Conservation (phyloP, 768 basidiomycete genomes). For the Collybiopsis luxurians region DNA sequence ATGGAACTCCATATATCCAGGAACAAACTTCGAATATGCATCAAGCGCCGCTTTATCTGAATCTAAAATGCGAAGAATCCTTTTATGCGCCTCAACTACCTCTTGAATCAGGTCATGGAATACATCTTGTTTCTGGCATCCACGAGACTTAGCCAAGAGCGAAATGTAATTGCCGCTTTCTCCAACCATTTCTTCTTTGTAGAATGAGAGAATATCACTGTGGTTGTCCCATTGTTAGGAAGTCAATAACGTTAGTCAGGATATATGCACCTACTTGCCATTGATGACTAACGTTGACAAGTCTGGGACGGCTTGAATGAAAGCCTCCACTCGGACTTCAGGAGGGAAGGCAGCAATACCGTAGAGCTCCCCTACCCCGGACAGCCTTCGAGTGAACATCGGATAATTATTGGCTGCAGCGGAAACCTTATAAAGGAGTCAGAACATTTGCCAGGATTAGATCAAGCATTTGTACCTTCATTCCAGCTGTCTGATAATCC, state of each 20-base stretch:
- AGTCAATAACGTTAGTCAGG: too few relatives aligned
- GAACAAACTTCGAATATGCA: slow-evolving; percentile 15
- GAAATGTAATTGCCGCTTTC: slow-evolving; percentile 35
- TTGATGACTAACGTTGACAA: slow-evolving; percentile 27
- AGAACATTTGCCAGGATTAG: too few relatives aligned
- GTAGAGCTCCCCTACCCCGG: slow-evolving; percentile 33
- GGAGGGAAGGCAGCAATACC: too few relatives aligned
- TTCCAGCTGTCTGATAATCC: slow-evolving; percentile 26
- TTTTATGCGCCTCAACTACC: slow-evolving; percentile 20
- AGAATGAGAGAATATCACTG: too few relatives aligned
- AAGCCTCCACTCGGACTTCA: slow-evolving; percentile 26
- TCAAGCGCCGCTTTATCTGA: slow-evolving; percentile 12
- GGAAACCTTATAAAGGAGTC: too few relatives aligned
- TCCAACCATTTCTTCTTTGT: slow-evolving; percentile 4
- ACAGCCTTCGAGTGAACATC: slow-evolving; percentile 21
- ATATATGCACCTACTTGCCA: slow-evolving; percentile 35
- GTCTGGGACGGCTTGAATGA: slow-evolving; percentile 37
- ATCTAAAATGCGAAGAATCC: slow-evolving; percentile 21
- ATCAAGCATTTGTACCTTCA: too few relatives aligned
- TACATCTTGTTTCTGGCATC: slow-evolving; percentile 24
- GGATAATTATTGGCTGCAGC: slow-evolving; percentile 14
- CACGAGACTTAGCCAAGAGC: slow-evolving; percentile 21
- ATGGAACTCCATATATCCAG: slow-evolving; percentile 19
- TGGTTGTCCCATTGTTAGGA: too few relatives aligned
- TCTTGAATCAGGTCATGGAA: slow-evolving; percentile 20